A percentile compares a stretch with the other conserved stretches of the same genome.
Evolutionary conservation across 768 basidiomycete species (phyloP).

Genomic region (Mycena maculata): DNA sequence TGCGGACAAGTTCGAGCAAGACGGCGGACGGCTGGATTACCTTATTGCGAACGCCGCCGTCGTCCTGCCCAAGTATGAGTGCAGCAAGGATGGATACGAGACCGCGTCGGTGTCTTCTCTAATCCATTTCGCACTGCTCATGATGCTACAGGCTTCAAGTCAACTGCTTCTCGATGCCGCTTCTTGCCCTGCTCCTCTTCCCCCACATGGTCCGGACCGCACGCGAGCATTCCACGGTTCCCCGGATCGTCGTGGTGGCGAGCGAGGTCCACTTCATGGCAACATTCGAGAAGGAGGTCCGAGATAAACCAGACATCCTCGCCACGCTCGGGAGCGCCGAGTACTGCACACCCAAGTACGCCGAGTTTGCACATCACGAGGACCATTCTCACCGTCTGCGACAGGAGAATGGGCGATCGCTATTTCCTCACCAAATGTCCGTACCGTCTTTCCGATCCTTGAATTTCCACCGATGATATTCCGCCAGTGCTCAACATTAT

Average conservation of each 20-base stretch:
- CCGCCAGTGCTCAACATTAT: constrained; percentile 37
- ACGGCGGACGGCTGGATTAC: constrained; percentile 40
- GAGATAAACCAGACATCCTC: constrained; percentile 32
- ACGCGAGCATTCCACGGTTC: constrained; percentile 13
- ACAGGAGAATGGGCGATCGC: constrained; percentile 18
- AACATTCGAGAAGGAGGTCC: constrained; percentile 20
- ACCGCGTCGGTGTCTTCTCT: constrained; percentile 22
- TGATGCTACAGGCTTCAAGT: constrained; percentile 45
- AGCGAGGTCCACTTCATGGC: constrained; percentile 43
- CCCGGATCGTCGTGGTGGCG: constrained; percentile 43
- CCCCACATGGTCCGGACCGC: constrained; percentile 45
- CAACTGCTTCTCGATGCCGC: constrained; percentile 48
- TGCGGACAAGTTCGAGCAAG: constrained; percentile 41
- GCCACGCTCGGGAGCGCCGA: constrained; percentile 33
- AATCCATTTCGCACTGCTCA: background rate
- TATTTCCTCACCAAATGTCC: constrained; percentile 36
- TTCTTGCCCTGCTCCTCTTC: constrained; percentile 45
- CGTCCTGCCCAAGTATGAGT: constrained; percentile 30
- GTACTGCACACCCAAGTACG: constrained; percentile 37
- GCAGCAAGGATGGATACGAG: constrained; percentile 51
- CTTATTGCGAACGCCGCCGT: constrained; percentile 48
- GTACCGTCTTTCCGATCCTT: background rate
- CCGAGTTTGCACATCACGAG: no score
- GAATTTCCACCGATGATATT: background rate
- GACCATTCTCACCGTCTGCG: background rate